Percentiles rank a stretch among this genome's conserved stretches.
These are phyloP conservation scores for Trichoderma pleuroti DNA, from an alignment of 2,329 filamentous ascomycete species.

Conservation along the genomic window DNA sequence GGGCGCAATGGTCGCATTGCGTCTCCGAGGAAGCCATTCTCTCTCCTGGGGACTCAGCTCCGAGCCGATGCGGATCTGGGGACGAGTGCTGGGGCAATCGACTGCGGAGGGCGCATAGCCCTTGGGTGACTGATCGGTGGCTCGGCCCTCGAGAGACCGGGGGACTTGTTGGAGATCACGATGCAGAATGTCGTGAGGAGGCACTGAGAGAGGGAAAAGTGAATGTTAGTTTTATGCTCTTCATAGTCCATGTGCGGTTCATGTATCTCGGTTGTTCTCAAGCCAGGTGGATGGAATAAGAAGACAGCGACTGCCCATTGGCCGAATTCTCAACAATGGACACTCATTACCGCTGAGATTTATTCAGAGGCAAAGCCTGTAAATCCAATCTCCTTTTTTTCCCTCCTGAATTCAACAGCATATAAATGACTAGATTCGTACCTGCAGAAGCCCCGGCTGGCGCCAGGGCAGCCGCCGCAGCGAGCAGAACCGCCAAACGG, in stretches of 20 bases:
- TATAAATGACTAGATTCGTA: conserved; percentile 3
- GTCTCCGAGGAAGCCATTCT: conserved; percentile 68
- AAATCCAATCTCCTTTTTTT: neutral
- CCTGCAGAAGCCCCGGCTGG: conserved; percentile 20
- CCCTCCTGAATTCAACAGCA: neutral
- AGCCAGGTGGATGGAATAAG: neutral
- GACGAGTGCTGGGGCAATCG: conserved; percentile 65
- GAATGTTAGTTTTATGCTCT: neutral
- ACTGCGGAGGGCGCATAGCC: conserved; percentile 69
- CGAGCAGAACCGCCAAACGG: conserved; percentile 21
- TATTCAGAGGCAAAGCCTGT: neutral
- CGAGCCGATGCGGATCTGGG: conserved; percentile 62
- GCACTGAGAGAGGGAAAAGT: neutral
- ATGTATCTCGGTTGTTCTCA: neutral
- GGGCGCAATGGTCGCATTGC: conserved; percentile 69
- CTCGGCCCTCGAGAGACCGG: conserved; percentile 25
- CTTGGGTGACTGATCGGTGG: conserved; percentile 34
- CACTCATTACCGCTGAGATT: neutral
- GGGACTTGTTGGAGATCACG: conserved; percentile 18
- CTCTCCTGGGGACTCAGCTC: conserved; percentile 65
- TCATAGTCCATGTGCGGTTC: neutral
- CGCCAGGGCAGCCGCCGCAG: conserved; percentile 18
- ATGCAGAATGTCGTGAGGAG: conserved; percentile 13
- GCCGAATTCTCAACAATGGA: neutral
- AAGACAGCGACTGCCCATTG: neutral